Conservation (phyloP, 176 grass and related monocot genomes). For the Alopecurus myosuroides region DNA sequence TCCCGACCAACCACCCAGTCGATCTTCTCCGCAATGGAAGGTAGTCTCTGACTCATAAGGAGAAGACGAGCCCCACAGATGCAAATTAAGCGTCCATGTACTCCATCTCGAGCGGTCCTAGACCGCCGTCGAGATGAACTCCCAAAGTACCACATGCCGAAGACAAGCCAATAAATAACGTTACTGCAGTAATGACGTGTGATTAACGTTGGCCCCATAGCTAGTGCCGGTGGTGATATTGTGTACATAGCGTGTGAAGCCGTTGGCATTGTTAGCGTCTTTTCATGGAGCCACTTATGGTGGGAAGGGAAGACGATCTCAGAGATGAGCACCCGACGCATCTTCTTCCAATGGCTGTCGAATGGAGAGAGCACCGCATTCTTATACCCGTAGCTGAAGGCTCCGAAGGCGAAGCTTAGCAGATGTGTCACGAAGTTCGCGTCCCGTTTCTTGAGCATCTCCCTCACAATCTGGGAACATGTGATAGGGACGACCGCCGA, state of each 20-base stretch:
- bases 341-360: constrained; percentile 49
- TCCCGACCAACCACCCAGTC: too few species aligned
- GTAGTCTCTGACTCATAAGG: too few species aligned
- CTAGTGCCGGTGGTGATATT: too few species aligned
- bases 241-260: constrained; percentile 2
- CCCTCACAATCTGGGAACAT: constrained; percentile 14
- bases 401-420: constrained; percentile 16
- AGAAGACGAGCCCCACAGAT: too few species aligned
- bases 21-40: too few species aligned
- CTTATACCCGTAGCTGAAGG: neutral
- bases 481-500: constrained; percentile 34
- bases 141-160: too few species aligned
- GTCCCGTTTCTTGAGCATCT: constrained; percentile 44
- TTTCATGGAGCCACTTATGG: neutral
- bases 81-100: too few species aligned
- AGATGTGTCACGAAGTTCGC: constrained; percentile 32
- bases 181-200: too few species aligned
- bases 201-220: too few species aligned
- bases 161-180: too few species aligned
- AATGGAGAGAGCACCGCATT: neutral
- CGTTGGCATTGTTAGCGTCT: constrained; percentile 27
- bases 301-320: constrained; percentile 3
- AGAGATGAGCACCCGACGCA: constrained; percentile 32
- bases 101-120: too few species aligned
- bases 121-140: too few species aligned